A percentile compares a stretch with the other conserved stretches of the same genome.
phyloP scores from a whole-genome alignment of 176 grass and related monocot species.

The Microstegium vimineum region DNA sequence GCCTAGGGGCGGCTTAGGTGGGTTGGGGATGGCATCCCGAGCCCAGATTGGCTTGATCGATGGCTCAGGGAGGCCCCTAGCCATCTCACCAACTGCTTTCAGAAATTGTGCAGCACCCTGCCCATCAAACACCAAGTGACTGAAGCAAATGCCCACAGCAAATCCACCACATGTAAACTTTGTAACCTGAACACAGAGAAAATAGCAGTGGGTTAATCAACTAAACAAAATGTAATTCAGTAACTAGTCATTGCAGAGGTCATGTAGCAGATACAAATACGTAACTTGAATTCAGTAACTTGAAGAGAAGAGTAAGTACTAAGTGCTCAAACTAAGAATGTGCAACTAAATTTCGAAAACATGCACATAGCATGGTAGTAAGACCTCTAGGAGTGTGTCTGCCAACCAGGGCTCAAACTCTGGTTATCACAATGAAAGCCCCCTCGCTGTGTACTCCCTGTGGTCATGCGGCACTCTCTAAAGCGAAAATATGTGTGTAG shows the following conservation, averaged over 20 bases:
- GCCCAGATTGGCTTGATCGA: slow-evolving; percentile 53
- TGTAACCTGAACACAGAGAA: slow-evolving; percentile 42
- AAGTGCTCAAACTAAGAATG: background rate
- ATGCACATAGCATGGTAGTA: background rate
- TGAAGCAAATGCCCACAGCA: slow-evolving; percentile 53
- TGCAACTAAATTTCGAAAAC: background rate
- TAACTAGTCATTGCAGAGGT: background rate
- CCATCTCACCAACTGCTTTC: slow-evolving; percentile 64
- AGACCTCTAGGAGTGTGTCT: background rate
- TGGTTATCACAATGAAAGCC: background rate
- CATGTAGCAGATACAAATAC: background rate
- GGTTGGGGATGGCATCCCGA: slow-evolving; percentile 56
- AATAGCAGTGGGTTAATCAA: background rate
- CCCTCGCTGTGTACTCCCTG: background rate
- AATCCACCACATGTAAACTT: slow-evolving; percentile 68
- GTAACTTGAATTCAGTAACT: background rate
- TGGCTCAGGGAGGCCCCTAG: slow-evolving; percentile 39
- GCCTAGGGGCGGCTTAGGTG: slow-evolving; percentile 47
- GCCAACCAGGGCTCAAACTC: background rate
- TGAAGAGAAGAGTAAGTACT: background rate
- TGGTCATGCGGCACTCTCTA: background rate
- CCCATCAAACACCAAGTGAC: slow-evolving; percentile 65
- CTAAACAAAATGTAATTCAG: background rate
- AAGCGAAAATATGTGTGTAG: background rate
- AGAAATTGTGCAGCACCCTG: slow-evolving; percentile 55